These are phyloP conservation scores for Limnanthes douglasii DNA, from an alignment of 345 rosid genomes.

Conservation along the genomic window DNA sequence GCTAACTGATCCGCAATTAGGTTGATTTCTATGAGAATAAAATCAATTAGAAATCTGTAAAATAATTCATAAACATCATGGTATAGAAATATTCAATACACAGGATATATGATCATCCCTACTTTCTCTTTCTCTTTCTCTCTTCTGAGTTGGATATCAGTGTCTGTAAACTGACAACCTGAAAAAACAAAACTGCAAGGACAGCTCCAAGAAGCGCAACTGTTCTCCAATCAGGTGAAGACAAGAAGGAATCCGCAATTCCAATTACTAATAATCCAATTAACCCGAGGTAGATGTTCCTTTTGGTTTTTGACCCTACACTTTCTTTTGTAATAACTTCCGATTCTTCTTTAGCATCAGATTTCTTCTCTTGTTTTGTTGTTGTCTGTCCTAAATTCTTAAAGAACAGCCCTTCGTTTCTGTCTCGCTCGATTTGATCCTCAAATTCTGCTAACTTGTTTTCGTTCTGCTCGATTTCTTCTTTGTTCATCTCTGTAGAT, in stretches of 20 bases:
- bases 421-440: slow-evolving; percentile 46
- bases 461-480: slow-evolving; percentile 61
- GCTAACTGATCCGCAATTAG: too few species aligned
- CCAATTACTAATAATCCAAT: slow-evolving; percentile 30
- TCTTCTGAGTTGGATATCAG: slow-evolving; percentile 37
- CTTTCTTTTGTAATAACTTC: slow-evolving; percentile 34
- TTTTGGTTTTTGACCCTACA: slow-evolving; percentile 44
- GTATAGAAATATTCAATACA: too few species aligned
- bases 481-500: slow-evolving; percentile 43
- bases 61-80: too few species aligned
- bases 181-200: slow-evolving; percentile 53
- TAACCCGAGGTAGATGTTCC: slow-evolving; percentile 53
- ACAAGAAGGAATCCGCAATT: slow-evolving; percentile 50
- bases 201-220: slow-evolving; percentile 80
- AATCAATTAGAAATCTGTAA: too few species aligned
- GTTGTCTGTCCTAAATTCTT: slow-evolving; percentile 49
- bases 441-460: slow-evolving; percentile 51
- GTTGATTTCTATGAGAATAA: too few species aligned
- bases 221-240: slow-evolving; percentile 71
- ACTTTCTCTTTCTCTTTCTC: slow-evolving; percentile 21
- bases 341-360: slow-evolving; percentile 45
- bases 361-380: slow-evolving; percentile 31
- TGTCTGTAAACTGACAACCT: slow-evolving; percentile 53
- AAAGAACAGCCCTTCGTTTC: slow-evolving; percentile 83
- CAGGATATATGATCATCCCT: too few species aligned